Base-by-base conservation (phyloP, 352 stramenopile species). In the Globisporangium orthogonon region DNA sequence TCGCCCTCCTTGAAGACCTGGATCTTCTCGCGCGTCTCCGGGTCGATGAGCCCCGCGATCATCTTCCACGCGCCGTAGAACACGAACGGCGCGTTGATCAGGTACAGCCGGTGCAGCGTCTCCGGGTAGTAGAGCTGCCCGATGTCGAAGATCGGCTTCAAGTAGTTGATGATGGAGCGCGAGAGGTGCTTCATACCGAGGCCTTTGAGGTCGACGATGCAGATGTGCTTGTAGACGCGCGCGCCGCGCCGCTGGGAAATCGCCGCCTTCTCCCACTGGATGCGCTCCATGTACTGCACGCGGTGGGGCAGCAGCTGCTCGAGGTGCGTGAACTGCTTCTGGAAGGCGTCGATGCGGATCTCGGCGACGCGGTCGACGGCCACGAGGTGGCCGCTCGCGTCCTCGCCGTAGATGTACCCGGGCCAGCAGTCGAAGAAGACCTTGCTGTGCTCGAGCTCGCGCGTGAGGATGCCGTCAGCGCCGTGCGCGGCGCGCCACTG, bases 1-100 rank as follows among this genome's bases (percentile, higher is more conserved):
- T 74, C 73, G 41, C 64, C 62, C 31, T 89, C 75, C 63, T 88
- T 90, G 58, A 90, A 84, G 28, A 94, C 81, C 65, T 90, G 70
- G 55, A 92, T 91, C 69, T 94, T 94, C 54, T 91, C 76, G 33
- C 74, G 73, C n/a, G 82, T 89, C 50, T 87, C 80, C 0, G 80
- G 66, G 53, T 92, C 73, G 23, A 94, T 83, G 47, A 92, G 67
- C 1, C 65, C 55, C 31, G 74, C 71, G 55, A 94, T 86, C 54
- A 92, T 64, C 66, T 89, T 90, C 82, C 81, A 94, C 46, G 76
- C 78, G n/a, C 76, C 77, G 46, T 85, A 85, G 56, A 94, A 94
- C 54, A 94, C 70, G 60, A 89, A 85, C 18, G 84, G 84, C 3
- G 81, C 81, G 56, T 94, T 92, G 52, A 92, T 72, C 37, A 94